These are phyloP conservation scores for Fusarium sp. DNA, from an alignment of 2,329 filamentous ascomycete species.

Conservation along the genomic window DNA sequence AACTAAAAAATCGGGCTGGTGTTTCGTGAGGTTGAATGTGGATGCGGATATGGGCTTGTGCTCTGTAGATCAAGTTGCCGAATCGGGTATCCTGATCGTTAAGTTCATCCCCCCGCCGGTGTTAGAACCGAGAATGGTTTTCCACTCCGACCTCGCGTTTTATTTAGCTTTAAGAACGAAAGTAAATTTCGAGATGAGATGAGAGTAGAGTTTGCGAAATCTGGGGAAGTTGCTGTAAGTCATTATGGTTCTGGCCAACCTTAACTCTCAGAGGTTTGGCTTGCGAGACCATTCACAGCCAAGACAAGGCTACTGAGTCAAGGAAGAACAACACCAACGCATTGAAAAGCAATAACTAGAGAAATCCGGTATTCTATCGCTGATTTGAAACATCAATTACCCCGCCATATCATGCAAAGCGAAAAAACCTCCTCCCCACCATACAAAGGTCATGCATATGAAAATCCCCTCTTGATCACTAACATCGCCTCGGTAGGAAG, in stretches of 20 bases:
- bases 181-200: background rate
- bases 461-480: background rate
- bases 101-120: constrained; percentile 10
- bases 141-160: background rate
- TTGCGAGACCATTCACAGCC: background rate
- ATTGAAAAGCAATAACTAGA: background rate
- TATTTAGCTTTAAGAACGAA: background rate
- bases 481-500: constrained; percentile 24
- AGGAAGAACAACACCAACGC: background rate
- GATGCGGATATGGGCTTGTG: background rate
- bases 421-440: constrained; percentile 11
- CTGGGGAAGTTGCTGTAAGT: background rate
- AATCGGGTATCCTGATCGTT: constrained; percentile 36
- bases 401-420: constrained; percentile 17
- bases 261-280: background rate
- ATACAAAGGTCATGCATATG: constrained; percentile 8
- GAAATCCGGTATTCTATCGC: background rate
- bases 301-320: background rate
- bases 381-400: background rate
- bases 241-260: background rate
- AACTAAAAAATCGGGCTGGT: background rate
- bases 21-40: background rate
- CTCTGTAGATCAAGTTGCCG: constrained; percentile 11
- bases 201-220: background rate
- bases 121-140: background rate